A percentile compares a stretch with the other conserved stretches of the same genome.
These are phyloP conservation scores for Colletotrichum lentis DNA, from an alignment of 2,329 filamentous ascomycete genomes.

Conservation along the genomic window DNA sequence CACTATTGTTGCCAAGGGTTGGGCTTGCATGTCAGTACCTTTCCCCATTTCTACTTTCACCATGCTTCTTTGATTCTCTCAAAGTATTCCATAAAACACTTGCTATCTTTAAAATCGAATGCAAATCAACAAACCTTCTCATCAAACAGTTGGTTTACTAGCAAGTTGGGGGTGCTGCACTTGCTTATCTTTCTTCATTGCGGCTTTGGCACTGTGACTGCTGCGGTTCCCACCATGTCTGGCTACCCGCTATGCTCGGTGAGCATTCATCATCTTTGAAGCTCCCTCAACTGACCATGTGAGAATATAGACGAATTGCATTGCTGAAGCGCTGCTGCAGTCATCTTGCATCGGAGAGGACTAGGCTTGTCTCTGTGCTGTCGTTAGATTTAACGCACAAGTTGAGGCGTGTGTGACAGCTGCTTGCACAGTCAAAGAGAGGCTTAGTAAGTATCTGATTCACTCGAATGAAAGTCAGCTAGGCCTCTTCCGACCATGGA, in stretches of 20 bases:
- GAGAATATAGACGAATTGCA: background rate
- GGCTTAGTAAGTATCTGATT: background rate
- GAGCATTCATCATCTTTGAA: background rate
- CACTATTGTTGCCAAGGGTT: too few species aligned
- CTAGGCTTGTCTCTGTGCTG: conserved; percentile 16
- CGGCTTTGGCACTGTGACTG: background rate
- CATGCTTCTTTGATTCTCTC: too few species aligned
- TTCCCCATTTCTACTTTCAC: too few species aligned
- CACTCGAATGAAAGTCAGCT: background rate
- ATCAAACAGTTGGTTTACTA: too few species aligned
- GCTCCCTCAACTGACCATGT: too few species aligned
- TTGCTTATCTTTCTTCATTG: background rate
- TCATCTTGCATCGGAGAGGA: conserved; percentile 5
- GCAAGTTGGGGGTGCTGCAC: background rate
- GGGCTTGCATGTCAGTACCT: too few species aligned
- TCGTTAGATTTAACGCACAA: background rate
- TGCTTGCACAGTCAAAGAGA: conserved; percentile 12
- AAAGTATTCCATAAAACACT: too few species aligned
- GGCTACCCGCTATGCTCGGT: conserved; percentile 18
- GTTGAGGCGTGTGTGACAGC: conserved; percentile 1
- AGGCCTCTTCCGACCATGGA: background rate
- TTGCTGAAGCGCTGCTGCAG: background rate
- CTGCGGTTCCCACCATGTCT: background rate
- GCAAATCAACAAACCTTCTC: too few species aligned
- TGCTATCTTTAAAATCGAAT: too few species aligned